Conservation (phyloP, 805 yeast species). For the Candida khao-thaluensis region DNA sequence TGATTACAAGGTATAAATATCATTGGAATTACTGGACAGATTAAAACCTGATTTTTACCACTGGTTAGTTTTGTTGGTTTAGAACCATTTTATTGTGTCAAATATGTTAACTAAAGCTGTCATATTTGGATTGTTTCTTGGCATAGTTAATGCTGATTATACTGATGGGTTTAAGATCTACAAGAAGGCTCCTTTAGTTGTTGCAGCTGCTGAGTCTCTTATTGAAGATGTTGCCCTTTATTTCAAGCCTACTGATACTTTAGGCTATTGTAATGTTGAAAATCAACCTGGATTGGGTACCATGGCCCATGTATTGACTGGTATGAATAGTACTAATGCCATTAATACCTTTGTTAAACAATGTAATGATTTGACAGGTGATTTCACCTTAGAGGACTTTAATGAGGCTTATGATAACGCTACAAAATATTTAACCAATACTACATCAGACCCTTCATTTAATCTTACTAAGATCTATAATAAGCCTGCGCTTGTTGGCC, state of each 20-base stretch:
- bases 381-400: conserved; percentile 31
- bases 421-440: conserved; percentile 35
- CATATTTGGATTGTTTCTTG: neutral
- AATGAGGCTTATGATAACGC: conserved; percentile 42
- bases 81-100: too few species aligned
- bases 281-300: conserved; percentile 41
- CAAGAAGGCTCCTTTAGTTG: conserved; percentile 24
- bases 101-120: neutral
- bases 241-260: conserved; percentile 24
- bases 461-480: conserved; percentile 27
- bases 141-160: neutral
- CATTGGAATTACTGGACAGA: neutral
- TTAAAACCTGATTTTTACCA: too few species aligned
- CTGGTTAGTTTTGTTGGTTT: too few species aligned
- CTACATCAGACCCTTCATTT: conserved; percentile 26
- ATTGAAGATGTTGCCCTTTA: conserved; percentile 26
- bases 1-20: neutral
- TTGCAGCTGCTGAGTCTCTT: conserved; percentile 25
- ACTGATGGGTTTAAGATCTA: conserved; percentile 16
- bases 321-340: conserved; percentile 18
- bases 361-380: conserved; percentile 21
- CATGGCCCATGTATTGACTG: conserved; percentile 33
- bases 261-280: conserved; percentile 32
- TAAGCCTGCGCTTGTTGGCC: conserved; percentile 35
- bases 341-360: conserved; percentile 22